These are phyloP conservation scores for Striga asiatica DNA, from an alignment of 257 asterid species.

Conservation along the genomic window DNA sequence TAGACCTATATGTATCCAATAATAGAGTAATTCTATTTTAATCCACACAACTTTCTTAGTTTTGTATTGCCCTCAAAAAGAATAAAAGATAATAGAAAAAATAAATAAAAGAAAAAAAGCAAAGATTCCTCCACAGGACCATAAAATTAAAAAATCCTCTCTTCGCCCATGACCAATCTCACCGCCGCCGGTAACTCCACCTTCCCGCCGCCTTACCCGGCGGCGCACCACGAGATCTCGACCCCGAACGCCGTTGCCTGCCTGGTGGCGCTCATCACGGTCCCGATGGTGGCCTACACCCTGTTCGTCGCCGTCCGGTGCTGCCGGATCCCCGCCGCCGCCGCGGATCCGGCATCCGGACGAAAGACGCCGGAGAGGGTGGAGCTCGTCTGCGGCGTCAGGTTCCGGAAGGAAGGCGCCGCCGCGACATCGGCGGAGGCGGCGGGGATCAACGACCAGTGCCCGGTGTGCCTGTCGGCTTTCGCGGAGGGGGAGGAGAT, in stretches of 20 bases:
- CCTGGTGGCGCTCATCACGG: conserved; percentile 26
- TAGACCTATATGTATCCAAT: too few relatives aligned
- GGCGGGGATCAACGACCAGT: conserved; percentile 25
- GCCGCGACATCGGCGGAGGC: too few relatives aligned
- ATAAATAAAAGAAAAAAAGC: too few relatives aligned
- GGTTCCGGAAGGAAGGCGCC: conserved; percentile 20
- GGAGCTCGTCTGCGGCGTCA: conserved; percentile 19
- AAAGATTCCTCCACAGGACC: too few relatives aligned
- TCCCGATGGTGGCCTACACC: conserved; percentile 35
- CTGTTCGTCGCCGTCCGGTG: conserved; percentile 30
- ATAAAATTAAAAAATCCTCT: too few relatives aligned
- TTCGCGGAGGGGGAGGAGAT: conserved; percentile 48
- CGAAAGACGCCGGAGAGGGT: not conserved
- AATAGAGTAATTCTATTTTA: too few relatives aligned
- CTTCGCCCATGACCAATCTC: conserved; percentile 19
- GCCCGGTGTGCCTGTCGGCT: conserved; percentile 58
- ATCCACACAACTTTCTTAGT: too few relatives aligned
- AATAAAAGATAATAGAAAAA: too few relatives aligned
- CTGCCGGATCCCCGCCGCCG: conserved; percentile 20
- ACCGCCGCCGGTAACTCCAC: conserved; percentile 22
- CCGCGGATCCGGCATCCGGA: not conserved
- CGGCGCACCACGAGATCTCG: conserved; percentile 25
- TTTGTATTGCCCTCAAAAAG: too few relatives aligned
- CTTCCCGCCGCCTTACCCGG: conserved; percentile 19
- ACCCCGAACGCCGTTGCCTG: conserved; percentile 24